Percentiles rank a stretch among this genome's conserved stretches.
Conservation (phyloP, 768 basidiomycete genomes). For the Naganishia vaughanmartiniae region DNA sequence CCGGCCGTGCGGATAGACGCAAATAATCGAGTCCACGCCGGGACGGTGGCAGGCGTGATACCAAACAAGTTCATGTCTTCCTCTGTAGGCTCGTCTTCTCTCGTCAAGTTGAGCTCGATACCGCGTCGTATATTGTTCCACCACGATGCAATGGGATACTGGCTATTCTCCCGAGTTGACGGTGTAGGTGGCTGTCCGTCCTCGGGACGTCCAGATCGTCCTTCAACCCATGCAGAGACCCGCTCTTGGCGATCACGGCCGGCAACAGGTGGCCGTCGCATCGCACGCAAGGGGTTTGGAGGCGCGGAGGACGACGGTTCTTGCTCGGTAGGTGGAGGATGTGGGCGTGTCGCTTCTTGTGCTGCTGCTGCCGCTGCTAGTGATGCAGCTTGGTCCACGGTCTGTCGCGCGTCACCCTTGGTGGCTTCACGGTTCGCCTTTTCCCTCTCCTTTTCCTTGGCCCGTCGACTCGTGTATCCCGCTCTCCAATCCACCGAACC, state of each 20-base stretch:
- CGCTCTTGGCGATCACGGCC: slow-evolving; percentile 11
- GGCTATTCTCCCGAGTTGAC: background rate
- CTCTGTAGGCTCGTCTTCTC: slow-evolving; percentile 5
- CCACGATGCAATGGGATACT: slow-evolving; percentile 8
- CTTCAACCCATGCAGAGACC: slow-evolving; percentile 12
- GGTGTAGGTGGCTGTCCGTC: slow-evolving; percentile 2
- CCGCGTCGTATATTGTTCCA: slow-evolving; percentile 14
- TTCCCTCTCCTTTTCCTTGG: slow-evolving; percentile 28
- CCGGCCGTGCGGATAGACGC: slow-evolving; percentile 9
- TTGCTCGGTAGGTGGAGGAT: background rate
- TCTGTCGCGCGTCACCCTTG: background rate
- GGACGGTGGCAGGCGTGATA: background rate
- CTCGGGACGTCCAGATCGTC: background rate
- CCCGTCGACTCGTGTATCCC: slow-evolving; percentile 7
- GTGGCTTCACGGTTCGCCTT: background rate
- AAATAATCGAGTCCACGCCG: slow-evolving; percentile 20
- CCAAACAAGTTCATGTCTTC: slow-evolving; percentile 14
- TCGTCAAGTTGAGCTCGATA: slow-evolving; percentile 13
- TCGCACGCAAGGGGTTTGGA: background rate
- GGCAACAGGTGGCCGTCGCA: background rate
- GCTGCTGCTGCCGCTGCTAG: background rate
- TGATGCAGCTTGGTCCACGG: background rate
- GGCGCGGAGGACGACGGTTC: background rate
- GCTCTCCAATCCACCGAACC: slow-evolving; percentile 22
- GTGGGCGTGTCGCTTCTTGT: background rate